phyloP scores from a whole-genome alignment of 2,329 filamentous ascomycete genomes.

The Stachybotrys chlorohalonatus region DNA sequence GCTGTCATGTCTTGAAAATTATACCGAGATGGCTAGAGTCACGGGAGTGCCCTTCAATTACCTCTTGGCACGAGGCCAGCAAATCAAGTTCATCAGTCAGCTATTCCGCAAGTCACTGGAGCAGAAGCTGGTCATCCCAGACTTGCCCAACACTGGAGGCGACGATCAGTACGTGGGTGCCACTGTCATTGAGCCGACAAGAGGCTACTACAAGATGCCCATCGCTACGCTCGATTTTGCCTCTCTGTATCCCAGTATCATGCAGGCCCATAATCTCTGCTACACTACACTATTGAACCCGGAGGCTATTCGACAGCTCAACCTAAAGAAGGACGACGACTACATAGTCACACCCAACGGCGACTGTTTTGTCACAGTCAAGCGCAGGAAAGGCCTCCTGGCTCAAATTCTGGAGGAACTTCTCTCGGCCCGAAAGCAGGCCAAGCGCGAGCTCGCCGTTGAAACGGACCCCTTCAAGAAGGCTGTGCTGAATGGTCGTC shows the following conservation, averaged over 20 bases:
- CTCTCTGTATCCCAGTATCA: conserved; percentile 96
- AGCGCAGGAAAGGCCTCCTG: conserved; percentile 82
- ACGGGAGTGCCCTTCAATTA: conserved; percentile 97
- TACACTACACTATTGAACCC: conserved; percentile 83
- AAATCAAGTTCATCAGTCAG: conserved; percentile 96
- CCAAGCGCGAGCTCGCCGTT: conserved; percentile 78
- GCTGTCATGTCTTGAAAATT: conserved; percentile 95
- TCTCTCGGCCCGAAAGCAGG: conserved; percentile 83
- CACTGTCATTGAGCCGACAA: conserved; percentile 90
- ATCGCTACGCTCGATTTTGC: conserved; percentile 98
- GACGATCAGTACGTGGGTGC: conserved; percentile 96
- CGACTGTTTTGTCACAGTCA: conserved; percentile 82
- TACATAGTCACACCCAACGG: conserved; percentile 95
- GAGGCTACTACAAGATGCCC: conserved; percentile 90
- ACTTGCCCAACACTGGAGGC: conserved; percentile 58
- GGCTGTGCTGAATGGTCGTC: conserved; percentile 93
- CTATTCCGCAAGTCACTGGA: conserved; percentile 91
- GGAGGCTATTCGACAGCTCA: conserved; percentile 63
- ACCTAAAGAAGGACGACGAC: conserved; percentile 78
- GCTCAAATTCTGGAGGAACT: conserved; percentile 95
- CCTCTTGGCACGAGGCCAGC: conserved; percentile 82
- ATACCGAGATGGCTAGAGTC: conserved; percentile 99
- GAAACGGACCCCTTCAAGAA: conserved; percentile 97
- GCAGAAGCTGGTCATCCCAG: conserved; percentile 89
- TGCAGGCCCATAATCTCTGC: conserved; percentile 96